A percentile compares a stretch with the other conserved stretches of the same genome.
These are phyloP conservation scores for Penicillium mononematosum DNA, from an alignment of 495 filamentous ascomycete genomes.

Conservation along the genomic window DNA sequence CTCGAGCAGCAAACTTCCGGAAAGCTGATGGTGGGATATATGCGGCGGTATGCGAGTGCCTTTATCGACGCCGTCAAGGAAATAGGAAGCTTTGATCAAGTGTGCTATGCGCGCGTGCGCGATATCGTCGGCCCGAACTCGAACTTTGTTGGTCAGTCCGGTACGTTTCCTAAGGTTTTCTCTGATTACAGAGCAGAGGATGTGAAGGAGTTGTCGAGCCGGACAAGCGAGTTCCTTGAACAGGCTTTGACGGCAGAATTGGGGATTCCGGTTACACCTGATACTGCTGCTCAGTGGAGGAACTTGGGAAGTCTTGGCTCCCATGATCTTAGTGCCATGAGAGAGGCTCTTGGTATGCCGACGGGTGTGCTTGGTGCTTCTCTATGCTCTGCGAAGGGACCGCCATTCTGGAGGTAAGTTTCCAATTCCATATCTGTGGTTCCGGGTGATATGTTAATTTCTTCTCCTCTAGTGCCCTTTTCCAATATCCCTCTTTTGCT, in stretches of 20 bases:
- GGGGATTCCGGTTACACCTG: constrained; percentile 4
- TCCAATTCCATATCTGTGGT: background rate
- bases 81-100: constrained; percentile 29
- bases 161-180: constrained; percentile 40
- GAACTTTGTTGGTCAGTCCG: constrained; percentile 43
- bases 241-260: constrained; percentile 11
- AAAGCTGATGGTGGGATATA: constrained; percentile 47
- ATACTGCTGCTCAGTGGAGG: constrained; percentile 16
- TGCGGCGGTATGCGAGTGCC: constrained; percentile 44
- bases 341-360: constrained; percentile 42
- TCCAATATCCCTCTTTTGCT: constrained; percentile 33
- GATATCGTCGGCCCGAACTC: constrained; percentile 48
- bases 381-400: constrained; percentile 5
- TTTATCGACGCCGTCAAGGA: constrained; percentile 40
- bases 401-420: constrained; percentile 15
- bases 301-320: constrained; percentile 38
- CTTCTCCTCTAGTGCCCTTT: constrained; percentile 6
- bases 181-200: constrained; percentile 30
- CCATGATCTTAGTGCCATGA: constrained; percentile 48
- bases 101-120: constrained; percentile 42
- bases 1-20: constrained; percentile 32
- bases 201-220: constrained; percentile 14
- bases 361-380: constrained; percentile 11
- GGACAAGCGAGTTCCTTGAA: constrained; percentile 13
- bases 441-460: background rate